Base-by-base conservation (phyloP, 768 basidiomycete genomes). In the Termitomyces sp. region DNA sequence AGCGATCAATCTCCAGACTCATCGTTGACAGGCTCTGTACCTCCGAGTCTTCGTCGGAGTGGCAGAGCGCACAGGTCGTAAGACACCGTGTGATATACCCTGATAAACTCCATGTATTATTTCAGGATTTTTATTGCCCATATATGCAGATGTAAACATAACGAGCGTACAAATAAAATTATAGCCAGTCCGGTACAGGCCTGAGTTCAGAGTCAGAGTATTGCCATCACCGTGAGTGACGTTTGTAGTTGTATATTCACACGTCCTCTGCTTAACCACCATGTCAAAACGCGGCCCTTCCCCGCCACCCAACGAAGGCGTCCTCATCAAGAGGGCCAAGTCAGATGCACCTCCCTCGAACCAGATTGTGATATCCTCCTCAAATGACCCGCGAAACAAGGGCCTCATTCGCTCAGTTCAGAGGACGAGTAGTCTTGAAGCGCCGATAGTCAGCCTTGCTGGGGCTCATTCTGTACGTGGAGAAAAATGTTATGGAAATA, bases 371-470 rank as follows among this genome's bases (percentile, higher is more conserved):
- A 91, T 93, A 35, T 92, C 91, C 0, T 86, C 87, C 2, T 79
- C 82, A 0, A 80, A 81, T 52, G 85, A 91, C 64, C 85, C 88
- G 57, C 77, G 84, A 49, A 82, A 79, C 69, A 90, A 91, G 66
- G 90, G 86, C 20, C 82, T 94, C 50, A 78, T 96, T 57, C 80
- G 94, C 59, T 88, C 83, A 22, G 83, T 98, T 25, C 89, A 91
- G 68, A 80, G 97, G 43, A 99, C 97, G n/a, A 94, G 91, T 71
- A 87, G 82, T 61, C 80, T 98, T 38, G 88, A 93, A 62, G 94
- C 94, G 40, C 97, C 97, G 27, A 98, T 99, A 64, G 84, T 98
- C 64, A 90, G 89, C 63, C 75, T 99, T 58, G 79, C 84, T 15
- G 91, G 96, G 2, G 87, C 94, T 5, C 94, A 97, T 72, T 80